Conservation (phyloP, 2,329 filamentous ascomycete species). For the Clonostachys chloroleuca region DNA sequence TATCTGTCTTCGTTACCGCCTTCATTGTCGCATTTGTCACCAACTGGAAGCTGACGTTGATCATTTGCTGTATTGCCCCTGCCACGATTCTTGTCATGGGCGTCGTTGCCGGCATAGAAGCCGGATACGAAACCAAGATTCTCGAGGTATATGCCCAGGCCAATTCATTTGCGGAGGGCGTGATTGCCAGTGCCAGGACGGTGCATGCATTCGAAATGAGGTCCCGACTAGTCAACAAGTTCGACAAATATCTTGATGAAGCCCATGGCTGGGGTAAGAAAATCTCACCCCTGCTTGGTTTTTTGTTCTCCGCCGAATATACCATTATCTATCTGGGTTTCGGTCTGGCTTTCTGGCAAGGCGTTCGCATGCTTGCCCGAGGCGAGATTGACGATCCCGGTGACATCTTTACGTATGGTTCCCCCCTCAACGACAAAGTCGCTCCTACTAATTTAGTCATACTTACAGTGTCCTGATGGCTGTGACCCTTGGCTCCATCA, state of each 20-base stretch:
- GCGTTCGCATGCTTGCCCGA: constrained; percentile 25
- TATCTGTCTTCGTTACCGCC: constrained; percentile 28
- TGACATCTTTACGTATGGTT: background rate
- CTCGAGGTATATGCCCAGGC: constrained; percentile 11
- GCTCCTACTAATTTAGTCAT: constrained; percentile 5
- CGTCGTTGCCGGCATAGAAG: constrained; percentile 7
- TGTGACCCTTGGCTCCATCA: constrained; percentile 17
- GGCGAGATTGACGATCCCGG: constrained; percentile 26
- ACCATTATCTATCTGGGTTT: constrained; percentile 31
- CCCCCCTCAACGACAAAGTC: background rate
- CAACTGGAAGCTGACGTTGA: constrained; percentile 39
- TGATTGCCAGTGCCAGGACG: constrained; percentile 17
- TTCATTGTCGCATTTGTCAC: constrained; percentile 31
- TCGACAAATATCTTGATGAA: constrained; percentile 16
- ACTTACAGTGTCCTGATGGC: constrained; percentile 2
- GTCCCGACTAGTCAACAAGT: constrained; percentile 16
- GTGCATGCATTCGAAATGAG: constrained; percentile 24
- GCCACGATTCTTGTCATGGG: constrained; percentile 9
- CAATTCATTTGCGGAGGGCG: constrained; percentile 13
- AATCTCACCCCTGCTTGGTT: constrained; percentile 17
- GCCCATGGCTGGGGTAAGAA: constrained; percentile 16
- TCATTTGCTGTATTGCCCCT: constrained; percentile 25
- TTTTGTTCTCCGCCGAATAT: constrained; percentile 17
- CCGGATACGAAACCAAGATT: constrained; percentile 12
- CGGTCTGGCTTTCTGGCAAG: constrained; percentile 38